Evolutionary conservation across 73 alveolate genomes (phyloP).

Genomic region (Paramecium bursaria): DNA sequence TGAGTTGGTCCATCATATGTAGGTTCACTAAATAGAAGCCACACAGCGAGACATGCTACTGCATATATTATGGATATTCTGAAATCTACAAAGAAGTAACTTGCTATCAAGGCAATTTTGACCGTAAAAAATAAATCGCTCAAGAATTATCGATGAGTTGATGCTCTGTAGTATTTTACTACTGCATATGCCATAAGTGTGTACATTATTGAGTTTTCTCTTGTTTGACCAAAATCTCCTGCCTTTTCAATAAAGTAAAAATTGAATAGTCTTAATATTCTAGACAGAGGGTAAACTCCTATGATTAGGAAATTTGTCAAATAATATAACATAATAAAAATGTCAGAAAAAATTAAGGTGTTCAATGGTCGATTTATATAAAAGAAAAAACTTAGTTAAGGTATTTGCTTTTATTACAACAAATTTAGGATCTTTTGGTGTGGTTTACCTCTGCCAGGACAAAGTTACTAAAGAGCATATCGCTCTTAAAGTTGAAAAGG

Average conservation of each 20-base stretch:
- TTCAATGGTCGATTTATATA: slow-evolving; percentile 48
- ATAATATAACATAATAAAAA: slow-evolving; percentile 16
- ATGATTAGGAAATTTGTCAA: slow-evolving; percentile 9
- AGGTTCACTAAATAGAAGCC: slow-evolving; percentile 63
- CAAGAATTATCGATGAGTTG: slow-evolving; percentile 9
- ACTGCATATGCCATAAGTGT: slow-evolving; percentile 49
- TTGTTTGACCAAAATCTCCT: slow-evolving; percentile 48
- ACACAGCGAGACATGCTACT: slow-evolving; percentile 37
- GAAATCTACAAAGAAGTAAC: slow-evolving; percentile 49
- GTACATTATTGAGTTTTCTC: slow-evolving; percentile 46
- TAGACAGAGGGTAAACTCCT: slow-evolving; percentile 19
- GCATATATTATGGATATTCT: slow-evolving; percentile 56
- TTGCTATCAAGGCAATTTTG: slow-evolving; percentile 11
- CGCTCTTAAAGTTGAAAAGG: slow-evolving; percentile 80
- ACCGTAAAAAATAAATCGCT: slow-evolving; percentile 22
- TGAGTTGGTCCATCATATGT: slow-evolving; percentile 51
- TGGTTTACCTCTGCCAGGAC: slow-evolving; percentile 84
- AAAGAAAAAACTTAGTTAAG: slow-evolving; percentile 10
- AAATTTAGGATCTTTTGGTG: slow-evolving; percentile 95
- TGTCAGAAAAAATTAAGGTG: slow-evolving; percentile 24
- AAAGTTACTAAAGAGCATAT: slow-evolving; percentile 79
- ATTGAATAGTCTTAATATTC: slow-evolving; percentile 31
- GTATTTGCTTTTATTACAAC: slow-evolving; percentile 13
- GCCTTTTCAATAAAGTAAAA: slow-evolving; percentile 14
- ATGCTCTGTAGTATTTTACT: slow-evolving; percentile 4